Base-by-base conservation (phyloP, 768 basidiomycete species). In the Pulveroboletus sp. region DNA sequence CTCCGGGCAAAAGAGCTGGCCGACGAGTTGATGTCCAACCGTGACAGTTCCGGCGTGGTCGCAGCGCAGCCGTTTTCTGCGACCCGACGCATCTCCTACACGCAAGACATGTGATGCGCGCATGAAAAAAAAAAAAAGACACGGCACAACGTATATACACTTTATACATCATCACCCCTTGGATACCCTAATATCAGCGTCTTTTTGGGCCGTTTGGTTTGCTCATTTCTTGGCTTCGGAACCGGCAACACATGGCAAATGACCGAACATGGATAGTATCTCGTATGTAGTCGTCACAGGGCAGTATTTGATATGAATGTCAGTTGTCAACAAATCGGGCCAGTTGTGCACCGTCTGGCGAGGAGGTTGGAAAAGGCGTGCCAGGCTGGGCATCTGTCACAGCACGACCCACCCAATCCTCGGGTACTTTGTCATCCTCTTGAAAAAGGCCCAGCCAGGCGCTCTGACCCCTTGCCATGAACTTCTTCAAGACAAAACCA, bases 401-500 rank as follows among this genome's bases (percentile, higher is more conserved):
- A 2, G 8, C 27, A 29, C 9, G 8, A 29, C 27, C 27, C 27
- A 29, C 27, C 12, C 27, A 11, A 11, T 9, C 2, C 5, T 23
- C 32, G 32, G 9, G 9, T 20, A 23, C 25, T 32, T 21, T 48
- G 40, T 41, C 51, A 42, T 44, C 42, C 37, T 41, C 19, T 19
- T 23, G 13, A 35, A 55, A 39, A 49, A 36, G 23, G 40, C 36
- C 19, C 24, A 27, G 17, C 20, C 21, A 40, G 44, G 34, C 31
- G 29, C 40, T 34, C 61, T 43, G 23, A 24, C 44, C 27, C 25
- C n/a, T 13, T 24, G 6, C n/a, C 12, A 94, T 95, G 93, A 94
- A 94, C 71, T 94, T 95, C 75, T 95, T 95, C 84, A 93, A 91
- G 75, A 84, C 89, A 19, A 94, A 91, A 66, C 84, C 81, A 37